Base-by-base conservation (phyloP, 352 stramenopile genomes). In the Phytophthora cryptogea region DNA sequence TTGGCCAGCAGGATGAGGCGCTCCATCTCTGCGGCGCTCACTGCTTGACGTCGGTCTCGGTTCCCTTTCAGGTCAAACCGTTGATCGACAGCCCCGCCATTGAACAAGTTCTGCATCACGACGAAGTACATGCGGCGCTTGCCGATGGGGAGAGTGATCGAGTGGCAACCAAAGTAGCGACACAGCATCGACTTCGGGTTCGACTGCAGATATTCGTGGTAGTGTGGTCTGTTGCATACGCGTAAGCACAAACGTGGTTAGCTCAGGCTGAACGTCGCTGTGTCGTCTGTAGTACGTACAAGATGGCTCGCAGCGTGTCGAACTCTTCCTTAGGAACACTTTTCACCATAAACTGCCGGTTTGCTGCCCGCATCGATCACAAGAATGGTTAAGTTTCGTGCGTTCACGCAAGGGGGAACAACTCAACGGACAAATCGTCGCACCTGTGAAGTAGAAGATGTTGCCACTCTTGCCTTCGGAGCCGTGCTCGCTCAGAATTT, bases 331-430 rank as follows among this genome's bases (percentile, higher is more conserved):
- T 90, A 0, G 85, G 85, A 27, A 94, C 85, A 56, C 83, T 92
- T 72, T 94, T 94, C 48, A 94, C 85, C 85, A 94, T 92, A 42
- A 91, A 94, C 59, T 91, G 81, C 40, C 88, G 86, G 75, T 94
- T 94, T 35, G 81, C 80, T 83, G 66, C 14, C 40, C 44, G 5
- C 10, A 31, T 23, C 20, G 20, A 23, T 23, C 27, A 44, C 36
- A 55, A 55, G 20, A 27, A 40, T 5, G 10, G 26, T 64, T 50
- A 47, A n/a, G 30, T 30, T 39, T 53, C 36, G 17, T 61, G 26
- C 71, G 8, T 32, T 13, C 1, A 36, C 8, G 2, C 5, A n/a
- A 31, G 32, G 8, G n/a, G 11, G 11, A 40, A 42, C 20, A 23
- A 23, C 20, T 23, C 20, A 23, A 23, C 51, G 10, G 11, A 28